A percentile compares a stretch with the other conserved stretches of the same genome.
Evolutionary conservation across 176 grass and related monocot genomes (phyloP).

Genomic region (Cenchrus americanus): DNA sequence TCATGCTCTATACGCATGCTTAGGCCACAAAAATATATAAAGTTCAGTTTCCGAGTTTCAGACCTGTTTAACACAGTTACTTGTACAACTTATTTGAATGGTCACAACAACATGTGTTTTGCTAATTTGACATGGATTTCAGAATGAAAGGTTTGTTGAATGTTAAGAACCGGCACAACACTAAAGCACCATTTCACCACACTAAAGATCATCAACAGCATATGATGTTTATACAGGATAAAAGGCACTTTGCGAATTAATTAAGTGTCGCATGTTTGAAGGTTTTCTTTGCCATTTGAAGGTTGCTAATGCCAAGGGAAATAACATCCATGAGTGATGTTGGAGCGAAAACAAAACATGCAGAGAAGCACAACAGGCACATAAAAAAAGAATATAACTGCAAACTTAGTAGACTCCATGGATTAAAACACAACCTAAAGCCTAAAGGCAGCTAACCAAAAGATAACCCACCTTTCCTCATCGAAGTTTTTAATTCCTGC

Average conservation of each 20-base stretch:
- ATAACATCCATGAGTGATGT: not conserved
- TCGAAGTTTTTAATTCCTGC: too few relatives aligned
- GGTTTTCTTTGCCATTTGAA: constrained; percentile 9
- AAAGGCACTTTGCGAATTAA: not conserved
- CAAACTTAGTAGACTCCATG: not conserved
- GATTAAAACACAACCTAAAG: not conserved
- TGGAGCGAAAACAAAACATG: not conserved
- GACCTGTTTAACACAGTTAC: not conserved
- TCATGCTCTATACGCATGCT: too few relatives aligned
- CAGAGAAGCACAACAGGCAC: not conserved
- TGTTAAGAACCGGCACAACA: not conserved
- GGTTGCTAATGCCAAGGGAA: not conserved
- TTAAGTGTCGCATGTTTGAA: not conserved
- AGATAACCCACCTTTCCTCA: too few relatives aligned
- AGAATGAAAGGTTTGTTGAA: not conserved
- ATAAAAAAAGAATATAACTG: not conserved
- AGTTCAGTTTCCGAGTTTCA: not conserved
- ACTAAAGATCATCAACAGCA: not conserved
- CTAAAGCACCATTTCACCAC: not conserved
- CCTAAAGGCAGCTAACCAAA: not conserved
- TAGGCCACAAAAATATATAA: constrained; percentile 10
- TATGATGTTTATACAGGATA: not conserved
- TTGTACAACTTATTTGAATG: constrained; percentile 3
- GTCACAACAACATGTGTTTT: not conserved
- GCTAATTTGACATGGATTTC: not conserved